Base-by-base conservation (phyloP, 352 stramenopile species). In the Globisporangium camurandrum region DNA sequence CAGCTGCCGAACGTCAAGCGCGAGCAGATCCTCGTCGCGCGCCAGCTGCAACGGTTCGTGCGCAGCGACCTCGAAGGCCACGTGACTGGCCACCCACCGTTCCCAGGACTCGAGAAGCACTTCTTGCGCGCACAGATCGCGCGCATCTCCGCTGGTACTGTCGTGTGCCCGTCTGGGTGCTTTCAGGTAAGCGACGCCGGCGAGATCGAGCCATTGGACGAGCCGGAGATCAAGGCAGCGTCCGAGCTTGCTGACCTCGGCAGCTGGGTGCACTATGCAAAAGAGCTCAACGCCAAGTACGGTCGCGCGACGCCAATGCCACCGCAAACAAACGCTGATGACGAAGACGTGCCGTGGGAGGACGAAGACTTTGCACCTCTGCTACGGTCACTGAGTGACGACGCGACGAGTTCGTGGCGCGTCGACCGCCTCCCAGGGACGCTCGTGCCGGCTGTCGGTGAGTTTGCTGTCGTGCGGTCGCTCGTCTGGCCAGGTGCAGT, bases 101-200 rank as follows among this genome's bases (percentile, higher is more conserved):
- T 97, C 53, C 86, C 85, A 16, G 88, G 89, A 0, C 62, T 63
- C 16, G 88, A 97, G 55, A 81, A 83, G 24, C 70, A 96, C 47
- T 93, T 91, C 36, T 46, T 97, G 8, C 80, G 89, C 36, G 83
- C 88, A 2, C 79, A 96, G 56, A 95, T 97, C 55, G 89, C 88
- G 36, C 85, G 85, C 37, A 96, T 97, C 59, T 85, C 75, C 20
- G 62, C 83, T 3, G 69, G 71, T 4, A 94, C 79, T 0, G 84
- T 87, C 3, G 50, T 97, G 19, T 92, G 81, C 33, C 89, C 89
- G 17, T 63, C 67, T 20, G 89, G 89, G 20, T 95, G 89, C 57
- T 96, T 95, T 49, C 71, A 90, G 40, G 57, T 71, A 3, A 78
- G 66, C 26, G 81, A 95, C 27, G 63, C 56, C 12, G 51, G 84